phyloP scores from a whole-genome alignment of 768 basidiomycete species.

The Mycena crocata region DNA sequence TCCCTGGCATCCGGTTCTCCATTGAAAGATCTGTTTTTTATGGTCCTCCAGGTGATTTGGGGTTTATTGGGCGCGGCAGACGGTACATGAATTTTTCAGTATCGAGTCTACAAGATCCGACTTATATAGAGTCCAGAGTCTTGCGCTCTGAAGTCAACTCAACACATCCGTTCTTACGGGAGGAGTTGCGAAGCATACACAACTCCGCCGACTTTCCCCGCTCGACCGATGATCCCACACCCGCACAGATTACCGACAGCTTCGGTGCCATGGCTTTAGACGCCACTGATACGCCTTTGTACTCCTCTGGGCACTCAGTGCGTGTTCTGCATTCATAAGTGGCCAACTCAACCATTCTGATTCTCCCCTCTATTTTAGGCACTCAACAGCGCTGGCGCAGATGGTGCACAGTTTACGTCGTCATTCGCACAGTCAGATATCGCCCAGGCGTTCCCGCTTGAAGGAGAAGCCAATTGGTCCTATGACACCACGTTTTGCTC shows the following conservation, averaged over 20 bases:
- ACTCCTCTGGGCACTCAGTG: slow-evolving; percentile 20
- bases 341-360: not conserved
- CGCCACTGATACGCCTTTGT: slow-evolving; percentile 1
- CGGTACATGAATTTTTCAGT: not conserved
- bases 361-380: not conserved
- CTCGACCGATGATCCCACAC: not conserved
- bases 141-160: slow-evolving; percentile 8
- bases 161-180: slow-evolving; percentile 8
- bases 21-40: not conserved
- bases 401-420: not conserved
- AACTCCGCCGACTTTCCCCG: not conserved
- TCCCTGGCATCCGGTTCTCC: not conserved
- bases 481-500: not conserved
- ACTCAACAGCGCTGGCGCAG: not conserved
- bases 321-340: not conserved
- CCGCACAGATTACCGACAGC: not conserved
- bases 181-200: slow-evolving; percentile 4
- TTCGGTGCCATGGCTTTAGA: slow-evolving; percentile 3
- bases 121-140: slow-evolving; percentile 9
- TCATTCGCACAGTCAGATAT: not conserved
- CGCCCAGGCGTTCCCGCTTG: not conserved
- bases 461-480: not conserved
- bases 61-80: slow-evolving; percentile 2
- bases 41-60: not conserved
- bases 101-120: too few relatives aligned